Base-by-base conservation (phyloP, 768 basidiomycete species). In the Leccinum olivaceopallidum region DNA sequence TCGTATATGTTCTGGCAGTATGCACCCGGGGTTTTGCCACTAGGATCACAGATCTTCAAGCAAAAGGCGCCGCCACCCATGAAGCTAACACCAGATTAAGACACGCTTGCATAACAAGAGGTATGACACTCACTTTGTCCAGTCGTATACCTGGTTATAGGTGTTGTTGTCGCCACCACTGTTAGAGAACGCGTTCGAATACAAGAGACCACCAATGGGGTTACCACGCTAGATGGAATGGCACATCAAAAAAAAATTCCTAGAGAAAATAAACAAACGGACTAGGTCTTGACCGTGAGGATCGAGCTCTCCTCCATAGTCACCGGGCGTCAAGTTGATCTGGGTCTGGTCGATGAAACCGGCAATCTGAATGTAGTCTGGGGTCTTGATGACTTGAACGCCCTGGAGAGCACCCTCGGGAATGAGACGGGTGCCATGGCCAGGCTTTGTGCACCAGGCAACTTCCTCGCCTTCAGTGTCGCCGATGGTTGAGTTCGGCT, bases 271-370 rank as follows among this genome's bases (percentile, higher is more conserved):
- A 16, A 55, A n/a, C 20, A 12, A 14, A 75, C 77, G 4, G 47
- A 83, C 82, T 52, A 75, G 60, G 71, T 92, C 89, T 60, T 88
- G 87, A 60, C 90, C 89, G 60, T 88, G 86, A 6, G 88, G 83
- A 71, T 92, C 88, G 58, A 91, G 80, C 70, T 93, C 92, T 64
- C 92, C 92, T 64, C 92, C 92, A 48, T 68, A 81, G 66, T 94
- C 92, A 24, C 61, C 70, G 0, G 71, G 16, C 14, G 72, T 59
- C 13, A 93, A 65, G 73, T 88, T 82, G 63, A 94, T 69, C 55
- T 72, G 64, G 7, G 77, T 77, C 75, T 93, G 89, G 70, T 92
- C 79, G 61, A 93, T 81, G 73, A 80, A 84, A 9, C 88, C 92
- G 44, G 80, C 79, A 60, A 88, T 76, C 67, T 85, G 83, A 39